Percentiles rank a stretch among this genome's conserved stretches.
These are phyloP conservation scores for Lactarius indigo DNA, from an alignment of 768 basidiomycete species.

Conservation along the genomic window DNA sequence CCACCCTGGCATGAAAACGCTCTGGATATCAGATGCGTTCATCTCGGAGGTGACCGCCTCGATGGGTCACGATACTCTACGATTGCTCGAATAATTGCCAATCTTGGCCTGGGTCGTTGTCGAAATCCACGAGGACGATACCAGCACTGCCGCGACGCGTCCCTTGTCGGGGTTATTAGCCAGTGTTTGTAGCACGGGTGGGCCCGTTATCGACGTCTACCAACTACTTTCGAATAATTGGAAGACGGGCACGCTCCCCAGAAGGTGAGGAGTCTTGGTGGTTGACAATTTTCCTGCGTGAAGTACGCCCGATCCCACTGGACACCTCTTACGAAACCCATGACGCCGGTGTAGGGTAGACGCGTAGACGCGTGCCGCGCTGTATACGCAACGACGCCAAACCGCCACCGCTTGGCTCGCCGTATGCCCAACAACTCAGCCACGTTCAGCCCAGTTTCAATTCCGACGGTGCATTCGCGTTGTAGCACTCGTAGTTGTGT, in stretches of 20 bases:
- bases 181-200: neutral
- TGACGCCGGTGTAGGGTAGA: too few relatives aligned
- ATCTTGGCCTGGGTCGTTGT: constrained; percentile 4
- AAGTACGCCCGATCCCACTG: neutral
- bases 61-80: neutral
- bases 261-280: neutral
- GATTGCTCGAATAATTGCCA: neutral
- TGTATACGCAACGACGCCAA: too few relatives aligned
- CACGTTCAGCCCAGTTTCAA: too few relatives aligned
- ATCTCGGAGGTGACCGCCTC: neutral
- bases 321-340: too few relatives aligned
- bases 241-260: neutral
- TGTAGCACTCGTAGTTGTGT: too few relatives aligned
- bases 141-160: neutral
- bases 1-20: neutral
- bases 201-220: constrained; percentile 3
- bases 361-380: too few relatives aligned
- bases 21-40: constrained; percentile 9
- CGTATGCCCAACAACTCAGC: too few relatives aligned
- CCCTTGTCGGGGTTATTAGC: neutral
- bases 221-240: constrained; percentile 1
- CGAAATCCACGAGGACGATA: neutral
- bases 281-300: neutral
- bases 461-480: too few relatives aligned
- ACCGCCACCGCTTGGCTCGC: too few relatives aligned